These are phyloP conservation scores for Globisporangium parvum DNA, from an alignment of 352 stramenopile species.

Conservation along the genomic window DNA sequence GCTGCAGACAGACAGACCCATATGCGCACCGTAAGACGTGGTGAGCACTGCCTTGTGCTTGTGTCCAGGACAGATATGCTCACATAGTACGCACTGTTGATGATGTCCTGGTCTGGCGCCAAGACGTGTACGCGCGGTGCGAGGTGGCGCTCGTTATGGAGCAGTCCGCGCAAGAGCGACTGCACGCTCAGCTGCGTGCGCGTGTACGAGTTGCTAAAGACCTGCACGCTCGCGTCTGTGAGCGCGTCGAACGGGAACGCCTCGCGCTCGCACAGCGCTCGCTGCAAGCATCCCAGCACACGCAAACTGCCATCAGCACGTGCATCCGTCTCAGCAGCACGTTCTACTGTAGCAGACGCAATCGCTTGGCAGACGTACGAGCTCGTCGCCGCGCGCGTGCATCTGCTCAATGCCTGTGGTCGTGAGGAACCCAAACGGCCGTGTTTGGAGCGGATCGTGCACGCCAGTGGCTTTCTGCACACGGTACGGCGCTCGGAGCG, in stretches of 20 bases:
- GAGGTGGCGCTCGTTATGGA: conserved; percentile 29
- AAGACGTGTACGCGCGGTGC: conserved; percentile 45
- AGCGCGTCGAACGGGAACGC: conserved; percentile 37
- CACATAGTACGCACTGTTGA: conserved; percentile 74
- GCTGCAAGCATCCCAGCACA: conserved; percentile 13
- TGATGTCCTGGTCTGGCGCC: conserved; percentile 61
- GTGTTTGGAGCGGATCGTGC: conserved; percentile 36
- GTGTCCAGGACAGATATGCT: too few species aligned
- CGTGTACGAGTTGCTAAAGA: conserved; percentile 69
- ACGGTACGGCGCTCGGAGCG: conserved; percentile 27
- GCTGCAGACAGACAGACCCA: too few species aligned
- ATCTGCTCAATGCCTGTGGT: conserved; percentile 62
- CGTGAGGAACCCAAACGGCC: conserved; percentile 68
- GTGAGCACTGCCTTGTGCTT: neutral
- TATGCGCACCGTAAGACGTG: neutral
- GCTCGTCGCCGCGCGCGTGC: conserved; percentile 33
- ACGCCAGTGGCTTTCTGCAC: conserved; percentile 14
- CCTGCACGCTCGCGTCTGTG: conserved; percentile 28
- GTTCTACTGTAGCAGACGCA: too few species aligned
- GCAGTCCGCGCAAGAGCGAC: conserved; percentile 45
- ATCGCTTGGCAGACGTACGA: conserved; percentile 23
- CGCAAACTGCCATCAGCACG: too few species aligned
- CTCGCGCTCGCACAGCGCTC: conserved; percentile 33
- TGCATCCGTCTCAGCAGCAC: too few species aligned
- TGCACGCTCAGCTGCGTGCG: conserved; percentile 78